These are phyloP conservation scores for Neofusicoccum parvum DNA, from an alignment of 2,329 filamentous ascomycete genomes.

Conservation along the genomic window DNA sequence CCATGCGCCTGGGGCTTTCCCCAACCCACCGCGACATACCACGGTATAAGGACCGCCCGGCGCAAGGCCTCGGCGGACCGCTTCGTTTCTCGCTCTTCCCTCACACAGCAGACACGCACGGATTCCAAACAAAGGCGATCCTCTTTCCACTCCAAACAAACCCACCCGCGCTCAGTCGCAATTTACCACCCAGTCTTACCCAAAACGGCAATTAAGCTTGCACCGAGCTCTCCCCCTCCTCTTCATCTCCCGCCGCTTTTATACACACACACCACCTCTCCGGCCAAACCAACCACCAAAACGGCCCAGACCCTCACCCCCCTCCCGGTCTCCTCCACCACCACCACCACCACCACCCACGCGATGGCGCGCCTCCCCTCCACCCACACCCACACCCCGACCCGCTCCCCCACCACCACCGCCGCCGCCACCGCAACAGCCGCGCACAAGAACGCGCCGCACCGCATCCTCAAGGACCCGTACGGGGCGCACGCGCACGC, in stretches of 20 bases:
- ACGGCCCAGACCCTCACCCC: not conserved
- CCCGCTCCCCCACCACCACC: not conserved
- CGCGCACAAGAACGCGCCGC: not conserved
- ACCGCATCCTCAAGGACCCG: conserved; percentile 15
- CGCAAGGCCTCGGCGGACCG: not conserved
- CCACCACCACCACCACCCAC: not conserved
- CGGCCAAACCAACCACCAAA: not conserved
- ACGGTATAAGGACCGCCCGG: not conserved
- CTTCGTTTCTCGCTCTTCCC: no score
- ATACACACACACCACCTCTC: not conserved
- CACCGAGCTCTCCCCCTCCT: not conserved
- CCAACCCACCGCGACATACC: not conserved
- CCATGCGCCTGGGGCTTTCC: not conserved
- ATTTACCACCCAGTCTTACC: not conserved
- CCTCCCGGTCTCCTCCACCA: not conserved
- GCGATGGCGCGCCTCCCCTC: conserved; percentile 10
- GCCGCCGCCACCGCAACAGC: not conserved
- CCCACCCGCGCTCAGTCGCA: not conserved
- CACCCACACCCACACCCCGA: not conserved
- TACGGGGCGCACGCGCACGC: not conserved
- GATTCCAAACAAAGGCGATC: no score
- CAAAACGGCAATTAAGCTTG: conserved; percentile 8
- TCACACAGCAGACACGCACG: no score
- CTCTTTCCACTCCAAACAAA: no score
- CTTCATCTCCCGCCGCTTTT: not conserved